phyloP scores from a whole-genome alignment of 768 basidiomycete species.

The Pleurotus giganteus region DNA sequence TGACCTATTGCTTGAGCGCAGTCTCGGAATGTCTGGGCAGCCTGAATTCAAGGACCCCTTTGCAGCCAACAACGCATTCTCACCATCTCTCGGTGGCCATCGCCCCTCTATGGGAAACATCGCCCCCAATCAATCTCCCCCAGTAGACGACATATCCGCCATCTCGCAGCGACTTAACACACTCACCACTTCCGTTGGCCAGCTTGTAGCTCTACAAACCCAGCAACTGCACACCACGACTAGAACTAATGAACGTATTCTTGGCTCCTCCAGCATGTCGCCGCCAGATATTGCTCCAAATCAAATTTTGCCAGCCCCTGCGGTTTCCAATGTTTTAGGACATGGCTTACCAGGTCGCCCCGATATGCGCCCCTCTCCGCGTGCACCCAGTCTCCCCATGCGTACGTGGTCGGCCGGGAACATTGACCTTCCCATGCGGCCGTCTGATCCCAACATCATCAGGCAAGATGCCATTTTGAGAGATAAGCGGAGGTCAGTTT shows the following conservation, averaged over 20 bases:
- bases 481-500: constrained; percentile 77
- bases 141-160: constrained; percentile 68
- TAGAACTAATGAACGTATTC: constrained; percentile 38
- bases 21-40: constrained; percentile 41
- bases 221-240: constrained; percentile 58
- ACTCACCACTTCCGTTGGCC: constrained; percentile 81
- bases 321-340: constrained; percentile 44
- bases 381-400: constrained; percentile 68
- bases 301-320: constrained; percentile 40
- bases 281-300: constrained; percentile 49
- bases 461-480: constrained; percentile 44
- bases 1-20: constrained; percentile 69
- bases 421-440: constrained; percentile 68
- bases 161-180: constrained; percentile 79
- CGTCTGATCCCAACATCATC: constrained; percentile 41
- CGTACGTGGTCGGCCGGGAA: constrained; percentile 86
- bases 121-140: constrained; percentile 67
- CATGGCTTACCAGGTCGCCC: constrained; percentile 65
- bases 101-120: constrained; percentile 67
- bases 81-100: constrained; percentile 38
- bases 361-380: constrained; percentile 57
- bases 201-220: constrained; percentile 78
- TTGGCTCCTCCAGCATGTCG: constrained; percentile 31
- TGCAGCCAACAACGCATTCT: constrained; percentile 35
- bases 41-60: constrained; percentile 89